phyloP scores from a whole-genome alignment of 257 asterid species.

The Rauvolfia tetraphylla region DNA sequence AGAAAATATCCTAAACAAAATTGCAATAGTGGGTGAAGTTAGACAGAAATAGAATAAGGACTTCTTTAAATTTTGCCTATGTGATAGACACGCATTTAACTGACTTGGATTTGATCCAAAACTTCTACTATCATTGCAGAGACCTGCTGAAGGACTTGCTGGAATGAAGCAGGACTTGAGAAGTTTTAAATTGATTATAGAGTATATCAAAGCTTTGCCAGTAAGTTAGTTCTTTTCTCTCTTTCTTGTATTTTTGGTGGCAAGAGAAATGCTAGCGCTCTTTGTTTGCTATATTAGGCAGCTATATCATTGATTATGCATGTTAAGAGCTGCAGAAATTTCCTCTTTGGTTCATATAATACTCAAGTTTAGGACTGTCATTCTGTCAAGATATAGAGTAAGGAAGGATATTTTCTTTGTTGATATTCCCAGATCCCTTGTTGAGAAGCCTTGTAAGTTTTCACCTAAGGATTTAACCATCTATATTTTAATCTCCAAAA shows the following conservation, averaged over 20 bases:
- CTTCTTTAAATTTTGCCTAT: neutral
- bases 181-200: constrained; percentile 87
- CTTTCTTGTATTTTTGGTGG: neutral
- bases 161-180: constrained; percentile 77
- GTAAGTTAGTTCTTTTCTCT: constrained; percentile 38
- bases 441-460: neutral
- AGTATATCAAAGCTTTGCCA: constrained; percentile 92
- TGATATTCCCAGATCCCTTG: neutral
- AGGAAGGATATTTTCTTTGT: neutral
- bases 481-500: neutral
- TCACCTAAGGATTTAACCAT: neutral
- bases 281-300: neutral
- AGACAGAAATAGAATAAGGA: neutral
- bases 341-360: neutral
- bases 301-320: neutral
- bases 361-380: neutral
- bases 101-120: constrained; percentile 15
- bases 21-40: neutral
- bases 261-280: neutral
- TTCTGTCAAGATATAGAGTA: neutral
- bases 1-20: neutral
- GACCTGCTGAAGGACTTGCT: constrained; percentile 50
- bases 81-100: neutral
- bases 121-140: constrained; percentile 42
- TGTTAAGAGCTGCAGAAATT: neutral